Conservation (phyloP, 108 stramenopile species). For the Cyclotella sp. region DNA sequence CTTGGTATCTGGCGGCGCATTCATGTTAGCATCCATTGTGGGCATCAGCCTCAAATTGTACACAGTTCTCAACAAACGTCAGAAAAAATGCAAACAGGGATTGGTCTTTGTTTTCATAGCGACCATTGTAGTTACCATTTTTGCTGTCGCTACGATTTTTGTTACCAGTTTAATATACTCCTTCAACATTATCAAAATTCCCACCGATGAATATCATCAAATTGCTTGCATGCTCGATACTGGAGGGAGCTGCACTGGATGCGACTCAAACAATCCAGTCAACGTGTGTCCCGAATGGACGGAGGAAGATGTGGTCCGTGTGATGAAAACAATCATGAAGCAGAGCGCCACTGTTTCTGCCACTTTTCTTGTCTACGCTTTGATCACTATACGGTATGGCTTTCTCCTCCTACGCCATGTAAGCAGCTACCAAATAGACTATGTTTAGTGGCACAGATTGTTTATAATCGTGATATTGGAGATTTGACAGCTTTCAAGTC, state of each 20-base stretch:
- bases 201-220: constrained; percentile 46
- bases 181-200: constrained; percentile 48
- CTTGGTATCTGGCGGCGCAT: constrained; percentile 61
- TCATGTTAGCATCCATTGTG: constrained; percentile 62
- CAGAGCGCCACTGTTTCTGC: constrained; percentile 73
- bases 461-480: too few relatives aligned
- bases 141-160: constrained; percentile 57
- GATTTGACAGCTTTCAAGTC: too few relatives aligned
- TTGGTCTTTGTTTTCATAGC: constrained; percentile 63
- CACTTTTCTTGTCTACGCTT: constrained; percentile 76
- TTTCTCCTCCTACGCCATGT: constrained; percentile 66
- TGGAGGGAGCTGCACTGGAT: constrained; percentile 61
- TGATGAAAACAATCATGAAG: constrained; percentile 79
- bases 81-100: constrained; percentile 70
- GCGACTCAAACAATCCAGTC: constrained; percentile 35
- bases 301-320: constrained; percentile 60
- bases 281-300: constrained; percentile 82
- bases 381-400: constrained; percentile 74
- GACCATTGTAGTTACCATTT: constrained; percentile 52
- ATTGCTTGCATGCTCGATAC: constrained; percentile 53
- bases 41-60: constrained; percentile 66
- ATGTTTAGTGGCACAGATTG: constrained; percentile 70
- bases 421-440: constrained; percentile 80
- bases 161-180: constrained; percentile 66
- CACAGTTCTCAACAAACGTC: constrained; percentile 68